Conservation (phyloP, 1,284 basidiomycete genomes). For the Meripilus lineatus region DNA sequence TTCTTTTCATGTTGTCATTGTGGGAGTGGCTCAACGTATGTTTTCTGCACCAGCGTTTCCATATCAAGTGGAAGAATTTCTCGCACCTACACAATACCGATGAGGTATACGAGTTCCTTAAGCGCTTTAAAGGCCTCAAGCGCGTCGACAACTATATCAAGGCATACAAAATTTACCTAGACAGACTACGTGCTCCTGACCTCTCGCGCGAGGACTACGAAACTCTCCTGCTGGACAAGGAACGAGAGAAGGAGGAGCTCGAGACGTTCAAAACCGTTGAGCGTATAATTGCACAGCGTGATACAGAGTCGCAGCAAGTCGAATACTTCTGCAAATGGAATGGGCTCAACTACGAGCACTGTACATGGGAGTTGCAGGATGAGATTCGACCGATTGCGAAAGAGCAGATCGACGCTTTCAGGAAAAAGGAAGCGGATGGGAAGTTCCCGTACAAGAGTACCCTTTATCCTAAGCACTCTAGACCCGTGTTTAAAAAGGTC, state of each 20-base stretch:
- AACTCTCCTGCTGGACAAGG: constrained; percentile 83
- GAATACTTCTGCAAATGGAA: constrained; percentile 99
- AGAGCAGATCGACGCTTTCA: constrained; percentile 78
- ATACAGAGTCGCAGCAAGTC: constrained; percentile 50
- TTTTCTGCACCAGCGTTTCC: constrained; percentile 71
- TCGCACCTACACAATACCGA: constrained; percentile 96
- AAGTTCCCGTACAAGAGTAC: constrained; percentile 87
- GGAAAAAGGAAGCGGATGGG: constrained; percentile 71
- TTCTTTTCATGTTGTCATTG: constrained; percentile 11
- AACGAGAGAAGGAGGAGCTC: constrained; percentile 85
- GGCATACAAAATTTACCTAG: constrained; percentile 71
- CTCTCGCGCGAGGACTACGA: constrained; percentile 88
- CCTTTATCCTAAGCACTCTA: constrained; percentile 60
- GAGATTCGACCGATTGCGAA: constrained; percentile 76
- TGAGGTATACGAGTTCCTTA: constrained; percentile 93
- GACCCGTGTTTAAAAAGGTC: constrained; percentile 86
- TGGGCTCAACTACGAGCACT: constrained; percentile 90
- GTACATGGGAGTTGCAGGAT: constrained; percentile 91
- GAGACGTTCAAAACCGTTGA: constrained; percentile 93
- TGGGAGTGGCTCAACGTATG: too few species aligned
- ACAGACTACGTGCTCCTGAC: constrained; percentile 61
- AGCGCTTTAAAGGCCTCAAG: constrained; percentile 91
- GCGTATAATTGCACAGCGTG: constrained; percentile 81
- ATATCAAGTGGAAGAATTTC: constrained; percentile 95
- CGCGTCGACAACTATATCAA: constrained; percentile 99